Evolutionary conservation across 1,139 yeast species (phyloP).

Genomic region (Geotrichum siamense): DNA sequence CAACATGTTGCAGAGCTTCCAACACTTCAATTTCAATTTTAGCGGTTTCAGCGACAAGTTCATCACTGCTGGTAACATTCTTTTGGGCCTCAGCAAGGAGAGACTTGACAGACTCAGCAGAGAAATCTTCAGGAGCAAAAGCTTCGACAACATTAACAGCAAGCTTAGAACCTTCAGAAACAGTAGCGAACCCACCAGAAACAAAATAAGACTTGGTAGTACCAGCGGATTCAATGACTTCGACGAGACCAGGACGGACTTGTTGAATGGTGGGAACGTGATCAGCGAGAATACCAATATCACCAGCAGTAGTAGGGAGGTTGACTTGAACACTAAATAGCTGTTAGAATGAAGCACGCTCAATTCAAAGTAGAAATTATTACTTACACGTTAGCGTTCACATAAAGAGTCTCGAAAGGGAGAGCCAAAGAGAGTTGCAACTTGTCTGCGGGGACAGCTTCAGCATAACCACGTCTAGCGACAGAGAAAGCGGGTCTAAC

Average conservation of each 20-base stretch:
- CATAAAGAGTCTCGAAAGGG: conserved; percentile 37
- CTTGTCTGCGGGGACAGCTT: conserved; percentile 72
- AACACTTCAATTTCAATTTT: conserved; percentile 91
- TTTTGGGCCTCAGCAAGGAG: conserved; percentile 92
- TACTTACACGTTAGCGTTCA: conserved; percentile 42
- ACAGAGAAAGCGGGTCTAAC: conserved; percentile 56
- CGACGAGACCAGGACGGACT: conserved; percentile 93
- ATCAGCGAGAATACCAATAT: conserved; percentile 93
- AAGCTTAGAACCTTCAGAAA: conserved; percentile 88
- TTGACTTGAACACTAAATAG: conserved; percentile 70
- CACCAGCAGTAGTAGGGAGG: conserved; percentile 94
- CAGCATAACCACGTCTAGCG: conserved; percentile 81
- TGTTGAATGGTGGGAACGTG: conserved; percentile 98
- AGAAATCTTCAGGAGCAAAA: conserved; percentile 83
- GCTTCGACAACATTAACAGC: conserved; percentile 95
- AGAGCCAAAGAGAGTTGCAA: conserved; percentile 85
- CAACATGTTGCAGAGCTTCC: conserved; percentile 85
- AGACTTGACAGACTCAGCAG: conserved; percentile 68
- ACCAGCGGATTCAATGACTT: conserved; percentile 75
- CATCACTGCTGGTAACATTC: conserved; percentile 76
- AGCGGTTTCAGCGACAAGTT: conserved; percentile 87
- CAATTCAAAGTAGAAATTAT: not conserved
- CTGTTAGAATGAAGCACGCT: conserved; percentile 1
- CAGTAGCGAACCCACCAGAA: conserved; percentile 96
- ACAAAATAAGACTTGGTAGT: conserved; percentile 76